phyloP scores from a whole-genome alignment of 768 basidiomycete genomes.

The Mycena latifolia region DNA sequence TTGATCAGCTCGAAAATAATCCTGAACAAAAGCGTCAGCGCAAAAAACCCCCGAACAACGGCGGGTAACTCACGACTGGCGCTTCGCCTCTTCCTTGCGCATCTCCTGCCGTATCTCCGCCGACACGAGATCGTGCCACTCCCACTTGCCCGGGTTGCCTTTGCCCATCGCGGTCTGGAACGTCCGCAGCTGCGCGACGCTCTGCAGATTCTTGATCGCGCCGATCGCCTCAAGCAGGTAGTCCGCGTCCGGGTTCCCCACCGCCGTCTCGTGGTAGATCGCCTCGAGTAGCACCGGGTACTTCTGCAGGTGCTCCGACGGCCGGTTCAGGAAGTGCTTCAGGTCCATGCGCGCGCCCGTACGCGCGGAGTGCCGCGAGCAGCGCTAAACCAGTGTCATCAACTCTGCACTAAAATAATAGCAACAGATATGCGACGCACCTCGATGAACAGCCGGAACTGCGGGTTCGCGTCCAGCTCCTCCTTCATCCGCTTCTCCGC shows the following conservation, averaged over 20 bases:
- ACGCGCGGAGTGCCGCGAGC: slow-evolving; percentile 55
- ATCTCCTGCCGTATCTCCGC: slow-evolving; percentile 71
- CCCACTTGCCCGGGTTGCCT: slow-evolving; percentile 83
- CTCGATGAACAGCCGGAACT: slow-evolving; percentile 89
- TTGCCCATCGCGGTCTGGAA: slow-evolving; percentile 93
- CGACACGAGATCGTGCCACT: slow-evolving; percentile 91
- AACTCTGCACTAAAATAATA: neutral
- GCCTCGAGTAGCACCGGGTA: slow-evolving; percentile 90
- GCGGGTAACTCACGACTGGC: slow-evolving; percentile 78
- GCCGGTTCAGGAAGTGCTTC: slow-evolving; percentile 83
- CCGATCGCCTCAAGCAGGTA: slow-evolving; percentile 87
- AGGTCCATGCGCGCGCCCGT: slow-evolving; percentile 68
- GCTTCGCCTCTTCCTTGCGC: slow-evolving; percentile 81
- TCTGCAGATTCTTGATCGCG: slow-evolving; percentile 86
- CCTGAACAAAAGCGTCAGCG: slow-evolving; percentile 50
- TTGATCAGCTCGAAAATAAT: slow-evolving; percentile 96
- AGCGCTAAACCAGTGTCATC: slow-evolving; percentile 48
- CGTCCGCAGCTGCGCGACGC: slow-evolving; percentile 84
- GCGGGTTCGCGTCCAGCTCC: slow-evolving; percentile 84
- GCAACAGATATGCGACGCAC: slow-evolving; percentile 55
- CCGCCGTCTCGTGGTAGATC: slow-evolving; percentile 84
- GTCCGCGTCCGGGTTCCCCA: slow-evolving; percentile 85
- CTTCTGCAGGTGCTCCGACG: slow-evolving; percentile 85
- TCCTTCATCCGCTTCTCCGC: slow-evolving; percentile 92
- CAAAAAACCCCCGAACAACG: slow-evolving; percentile 1